Evolutionary conservation across 1,139 yeast species (phyloP).

Genomic region (Saccharomyces hybrid): DNA sequence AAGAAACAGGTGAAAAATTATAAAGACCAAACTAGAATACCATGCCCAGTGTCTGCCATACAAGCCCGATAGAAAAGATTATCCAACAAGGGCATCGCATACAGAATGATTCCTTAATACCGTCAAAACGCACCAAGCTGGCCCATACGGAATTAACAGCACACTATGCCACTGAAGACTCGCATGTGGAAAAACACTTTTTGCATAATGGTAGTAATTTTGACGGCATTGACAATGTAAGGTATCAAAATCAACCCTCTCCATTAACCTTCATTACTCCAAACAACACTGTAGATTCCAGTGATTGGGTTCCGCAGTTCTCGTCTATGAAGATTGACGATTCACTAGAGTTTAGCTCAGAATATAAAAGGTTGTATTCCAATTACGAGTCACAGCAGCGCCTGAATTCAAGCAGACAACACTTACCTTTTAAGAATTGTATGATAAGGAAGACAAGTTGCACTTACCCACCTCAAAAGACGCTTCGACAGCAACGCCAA

Average conservation of each 20-base stretch:
- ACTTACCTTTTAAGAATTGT: background rate
- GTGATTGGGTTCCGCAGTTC: slow-evolving; percentile 22
- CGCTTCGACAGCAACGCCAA: slow-evolving; percentile 1
- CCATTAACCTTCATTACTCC: slow-evolving; percentile 1
- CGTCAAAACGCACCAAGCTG: slow-evolving; percentile 3
- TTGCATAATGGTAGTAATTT: background rate
- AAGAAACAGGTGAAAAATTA: background rate
- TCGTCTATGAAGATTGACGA: slow-evolving; percentile 23
- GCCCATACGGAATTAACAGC: background rate
- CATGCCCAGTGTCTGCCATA: slow-evolving; percentile 12
- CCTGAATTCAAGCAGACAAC: background rate
- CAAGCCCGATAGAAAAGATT: slow-evolving; percentile 16
- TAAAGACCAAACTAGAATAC: background rate
- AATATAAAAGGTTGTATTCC: slow-evolving; percentile 23
- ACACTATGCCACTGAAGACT: background rate
- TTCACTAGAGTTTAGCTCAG: slow-evolving; percentile 24
- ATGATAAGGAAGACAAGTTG: background rate
- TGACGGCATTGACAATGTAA: slow-evolving; percentile 1
- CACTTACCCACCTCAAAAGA: background rate
- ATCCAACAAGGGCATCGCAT: slow-evolving; percentile 12
- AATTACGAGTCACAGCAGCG: slow-evolving; percentile 17
- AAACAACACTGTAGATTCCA: background rate
- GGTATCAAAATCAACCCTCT: background rate
- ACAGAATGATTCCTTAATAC: background rate
- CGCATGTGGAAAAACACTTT: background rate